Evolutionary conservation across 352 stramenopile genomes (phyloP), one percentile per base, ranked within the genome.

Genomic region (Pythium biforme): DNA sequence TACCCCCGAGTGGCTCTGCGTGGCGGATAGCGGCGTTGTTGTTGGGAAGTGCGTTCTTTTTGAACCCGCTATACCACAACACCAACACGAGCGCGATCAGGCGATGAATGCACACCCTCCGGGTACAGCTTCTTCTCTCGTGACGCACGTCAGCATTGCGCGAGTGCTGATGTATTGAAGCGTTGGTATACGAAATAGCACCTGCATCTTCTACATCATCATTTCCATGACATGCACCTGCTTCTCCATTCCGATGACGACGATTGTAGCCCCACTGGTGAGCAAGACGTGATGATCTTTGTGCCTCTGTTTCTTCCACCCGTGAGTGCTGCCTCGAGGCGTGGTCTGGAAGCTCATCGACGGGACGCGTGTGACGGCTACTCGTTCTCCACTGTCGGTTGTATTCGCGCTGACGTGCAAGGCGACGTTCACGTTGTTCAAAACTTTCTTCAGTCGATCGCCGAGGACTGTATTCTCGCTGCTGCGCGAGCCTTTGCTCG

Each of bases 11-110:
- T 23, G 48, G 26, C 48, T 41, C 48, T 56, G 23, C 31, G 49
- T 56, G 49, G 49, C 49, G 49, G 29, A 41, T 19, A 25, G 49
- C 27, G 22, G 49, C 49, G 29, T 56, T 56, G 49, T 56, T 56
- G 49, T 56, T 20, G 49, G 49, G 12, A 31, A 43, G 49, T 31
- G 49, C 29, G 29, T 56, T 56, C 49, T 45, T 56, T 56, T 45
- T 40, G 29, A 34, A 56, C 33, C 31, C 49, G 29, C 49, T 56
- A 12, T 31, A 56, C 49, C 49, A 55, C 48, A 47, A n/a, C n/a
- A n/a, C n/a, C n/a, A n/a, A n/a, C n/a, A n/a, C n/a, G n/a, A n/a
- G n/a, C n/a, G n/a, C n/a, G n/a, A n/a, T n/a, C n/a, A n/a, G n/a
- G n/a, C n/a, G n/a, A n/a, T n/a, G n/a, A n/a, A n/a, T n/a, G n/a